These are phyloP conservation scores for Hypomontagnella monticulosa DNA, from an alignment of 495 filamentous ascomycete species.

Conservation along the genomic window DNA sequence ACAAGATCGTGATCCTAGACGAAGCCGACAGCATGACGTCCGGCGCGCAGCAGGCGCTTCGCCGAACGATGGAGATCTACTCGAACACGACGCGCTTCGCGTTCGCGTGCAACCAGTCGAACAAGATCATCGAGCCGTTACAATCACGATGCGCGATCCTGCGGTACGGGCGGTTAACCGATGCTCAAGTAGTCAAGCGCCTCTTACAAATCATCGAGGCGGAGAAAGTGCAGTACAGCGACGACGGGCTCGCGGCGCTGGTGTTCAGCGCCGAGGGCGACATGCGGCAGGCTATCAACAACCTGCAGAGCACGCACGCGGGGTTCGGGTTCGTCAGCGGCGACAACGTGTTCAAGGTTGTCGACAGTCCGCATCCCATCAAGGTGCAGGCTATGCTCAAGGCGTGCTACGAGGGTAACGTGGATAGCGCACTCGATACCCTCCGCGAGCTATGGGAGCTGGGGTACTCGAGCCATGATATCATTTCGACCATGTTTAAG, in stretches of 20 bases:
- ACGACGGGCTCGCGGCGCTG: slow-evolving; percentile 93
- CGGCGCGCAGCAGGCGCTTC: slow-evolving; percentile 93
- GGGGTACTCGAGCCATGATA: slow-evolving; percentile 95
- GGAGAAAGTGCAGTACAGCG: slow-evolving; percentile 85
- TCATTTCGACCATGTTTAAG: slow-evolving; percentile 98
- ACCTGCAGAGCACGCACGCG: slow-evolving; percentile 93
- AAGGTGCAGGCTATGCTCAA: slow-evolving; percentile 99
- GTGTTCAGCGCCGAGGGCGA: slow-evolving; percentile 98
- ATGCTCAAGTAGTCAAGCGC: slow-evolving; percentile 89
- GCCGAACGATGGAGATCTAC: slow-evolving; percentile 99
- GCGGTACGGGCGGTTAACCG: slow-evolving; percentile 90
- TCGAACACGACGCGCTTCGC: slow-evolving; percentile 95
- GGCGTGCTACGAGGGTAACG: slow-evolving; percentile 89
- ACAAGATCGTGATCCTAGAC: slow-evolving; percentile 97
- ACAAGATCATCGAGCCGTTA: slow-evolving; percentile 99
- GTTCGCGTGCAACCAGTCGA: slow-evolving; percentile 97
- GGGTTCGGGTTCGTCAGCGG: slow-evolving; percentile 97
- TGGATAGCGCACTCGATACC: slow-evolving; percentile 85
- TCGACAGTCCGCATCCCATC: slow-evolving; percentile 95
- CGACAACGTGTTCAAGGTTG: slow-evolving; percentile 98
- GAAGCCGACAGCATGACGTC: slow-evolving; percentile 98
- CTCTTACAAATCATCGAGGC: slow-evolving; percentile 91
- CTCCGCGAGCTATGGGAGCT: slow-evolving; percentile 93
- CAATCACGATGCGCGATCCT: slow-evolving; percentile 97
- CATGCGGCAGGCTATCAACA: slow-evolving; percentile 99